Evolutionary conservation across 805 yeast species (phyloP).

Genomic region (Saturnispora kantuleensis): DNA sequence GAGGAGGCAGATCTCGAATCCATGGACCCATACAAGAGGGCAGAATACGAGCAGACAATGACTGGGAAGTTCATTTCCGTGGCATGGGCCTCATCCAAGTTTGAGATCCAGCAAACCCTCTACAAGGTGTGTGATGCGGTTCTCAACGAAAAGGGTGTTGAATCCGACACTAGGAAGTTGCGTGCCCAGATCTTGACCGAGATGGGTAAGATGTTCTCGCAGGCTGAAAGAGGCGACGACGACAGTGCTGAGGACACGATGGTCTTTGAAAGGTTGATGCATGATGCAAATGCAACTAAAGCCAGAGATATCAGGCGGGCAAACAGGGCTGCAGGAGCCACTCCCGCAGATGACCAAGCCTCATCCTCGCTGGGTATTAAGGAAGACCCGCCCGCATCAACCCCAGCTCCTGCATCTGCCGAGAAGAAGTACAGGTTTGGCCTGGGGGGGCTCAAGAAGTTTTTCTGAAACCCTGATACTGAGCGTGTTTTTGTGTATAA

Average conservation of each 20-base stretch:
- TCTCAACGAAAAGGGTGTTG: constrained; percentile 45
- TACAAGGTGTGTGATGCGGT: constrained; percentile 62
- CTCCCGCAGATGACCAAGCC: not conserved
- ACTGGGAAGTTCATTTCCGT: constrained; percentile 76
- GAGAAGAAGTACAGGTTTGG: no score
- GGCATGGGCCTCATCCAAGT: constrained; percentile 77
- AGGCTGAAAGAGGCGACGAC: constrained; percentile 49
- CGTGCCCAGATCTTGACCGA: constrained; percentile 55
- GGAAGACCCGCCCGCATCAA: no score
- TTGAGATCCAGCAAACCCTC: constrained; percentile 65
- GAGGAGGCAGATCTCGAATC: constrained; percentile 36
- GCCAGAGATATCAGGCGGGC: constrained; percentile 23
- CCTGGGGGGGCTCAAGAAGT: no score
- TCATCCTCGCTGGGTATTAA: not conserved
- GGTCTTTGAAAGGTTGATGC: constrained; percentile 53
- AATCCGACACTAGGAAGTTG: constrained; percentile 36
- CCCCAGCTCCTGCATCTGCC: no score
- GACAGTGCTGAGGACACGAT: constrained; percentile 66
- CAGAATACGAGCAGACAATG: constrained; percentile 61
- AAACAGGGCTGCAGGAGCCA: constrained; percentile 7
- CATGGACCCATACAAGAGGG: constrained; percentile 35
- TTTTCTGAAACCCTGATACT: not conserved
- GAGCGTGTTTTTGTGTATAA: not conserved
- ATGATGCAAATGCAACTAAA: constrained; percentile 24
- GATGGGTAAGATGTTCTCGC: constrained; percentile 54